These are phyloP conservation scores for Amaranthus tricolor DNA, from an alignment of 179 eudicot genomes.

Conservation along the genomic window DNA sequence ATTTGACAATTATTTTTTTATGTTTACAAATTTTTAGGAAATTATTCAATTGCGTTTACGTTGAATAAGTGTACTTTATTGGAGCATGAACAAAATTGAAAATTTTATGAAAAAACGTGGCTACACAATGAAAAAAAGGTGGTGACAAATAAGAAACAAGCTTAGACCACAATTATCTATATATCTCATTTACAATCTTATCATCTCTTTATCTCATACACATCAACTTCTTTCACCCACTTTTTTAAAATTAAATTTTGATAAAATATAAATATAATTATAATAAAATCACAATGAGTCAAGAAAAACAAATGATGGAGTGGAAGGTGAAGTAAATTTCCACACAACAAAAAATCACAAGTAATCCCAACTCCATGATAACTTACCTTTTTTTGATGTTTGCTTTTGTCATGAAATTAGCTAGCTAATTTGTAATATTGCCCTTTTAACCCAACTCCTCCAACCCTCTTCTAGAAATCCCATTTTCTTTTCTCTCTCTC, in stretches of 20 bases:
- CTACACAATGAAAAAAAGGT: background rate
- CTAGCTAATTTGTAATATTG: constrained; percentile 25
- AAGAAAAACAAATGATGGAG: constrained; percentile 24
- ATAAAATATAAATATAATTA: too few species aligned
- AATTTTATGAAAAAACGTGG: too few species aligned
- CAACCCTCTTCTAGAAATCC: constrained; percentile 33
- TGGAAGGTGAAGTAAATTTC: constrained; percentile 67
- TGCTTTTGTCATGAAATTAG: constrained; percentile 28
- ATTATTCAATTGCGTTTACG: too few species aligned
- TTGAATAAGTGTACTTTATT: too few species aligned
- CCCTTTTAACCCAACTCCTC: constrained; percentile 39
- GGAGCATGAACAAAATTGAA: too few species aligned
- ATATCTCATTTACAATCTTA: too few species aligned
- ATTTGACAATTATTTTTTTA: too few species aligned
- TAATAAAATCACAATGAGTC: background rate
- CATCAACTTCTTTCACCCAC: too few species aligned
- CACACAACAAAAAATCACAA: constrained; percentile 21
- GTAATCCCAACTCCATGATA: constrained; percentile 8
- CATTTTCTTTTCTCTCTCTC: constrained; percentile 25
- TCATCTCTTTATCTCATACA: too few species aligned
- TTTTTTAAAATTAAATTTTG: too few species aligned
- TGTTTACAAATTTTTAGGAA: too few species aligned
- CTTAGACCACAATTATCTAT: too few species aligned
- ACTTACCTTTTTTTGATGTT: background rate
- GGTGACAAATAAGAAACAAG: background rate